A percentile compares a stretch with the other conserved stretches of the same genome.
These are phyloP conservation scores for Podospora anserina DNA, from an alignment of 495 filamentous ascomycete genomes.

Conservation along the genomic window DNA sequence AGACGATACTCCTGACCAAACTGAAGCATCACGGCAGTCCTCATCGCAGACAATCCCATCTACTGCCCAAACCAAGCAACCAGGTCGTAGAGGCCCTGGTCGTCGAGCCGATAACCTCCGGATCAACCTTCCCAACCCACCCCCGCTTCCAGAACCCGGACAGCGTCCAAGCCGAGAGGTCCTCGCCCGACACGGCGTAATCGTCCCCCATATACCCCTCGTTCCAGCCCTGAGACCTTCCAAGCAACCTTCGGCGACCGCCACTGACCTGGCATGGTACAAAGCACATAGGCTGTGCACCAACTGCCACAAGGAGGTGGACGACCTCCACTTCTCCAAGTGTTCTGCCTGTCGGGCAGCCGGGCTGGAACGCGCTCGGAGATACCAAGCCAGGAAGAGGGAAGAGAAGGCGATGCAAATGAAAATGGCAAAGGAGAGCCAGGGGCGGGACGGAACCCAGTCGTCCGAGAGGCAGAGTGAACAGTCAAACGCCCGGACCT, in stretches of 20 bases:
- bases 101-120: background rate
- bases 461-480: too few species aligned
- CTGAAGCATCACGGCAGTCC: background rate
- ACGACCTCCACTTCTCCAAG: background rate
- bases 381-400: constrained; percentile 4
- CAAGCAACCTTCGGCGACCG: background rate
- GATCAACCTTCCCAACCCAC: constrained; percentile 1
- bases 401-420: background rate
- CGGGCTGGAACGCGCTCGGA: background rate
- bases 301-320: background rate
- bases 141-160: background rate
- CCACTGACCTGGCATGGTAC: background rate
- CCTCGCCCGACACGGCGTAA: background rate
- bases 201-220: background rate
- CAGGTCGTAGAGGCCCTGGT: background rate
- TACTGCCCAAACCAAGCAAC: background rate
- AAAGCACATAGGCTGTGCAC: constrained; percentile 1
- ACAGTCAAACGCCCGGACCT: background rate
- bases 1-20: background rate
- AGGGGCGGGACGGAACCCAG: background rate
- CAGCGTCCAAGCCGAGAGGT: background rate
- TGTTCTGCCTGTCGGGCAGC: background rate
- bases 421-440: background rate
- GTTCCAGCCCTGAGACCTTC: background rate
- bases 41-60: background rate